Percentiles rank a stretch among this genome's conserved stretches.
These are phyloP conservation scores for Saccharomycopsis hybrid DNA, from an alignment of 1,139 yeast genomes.

Conservation along the genomic window DNA sequence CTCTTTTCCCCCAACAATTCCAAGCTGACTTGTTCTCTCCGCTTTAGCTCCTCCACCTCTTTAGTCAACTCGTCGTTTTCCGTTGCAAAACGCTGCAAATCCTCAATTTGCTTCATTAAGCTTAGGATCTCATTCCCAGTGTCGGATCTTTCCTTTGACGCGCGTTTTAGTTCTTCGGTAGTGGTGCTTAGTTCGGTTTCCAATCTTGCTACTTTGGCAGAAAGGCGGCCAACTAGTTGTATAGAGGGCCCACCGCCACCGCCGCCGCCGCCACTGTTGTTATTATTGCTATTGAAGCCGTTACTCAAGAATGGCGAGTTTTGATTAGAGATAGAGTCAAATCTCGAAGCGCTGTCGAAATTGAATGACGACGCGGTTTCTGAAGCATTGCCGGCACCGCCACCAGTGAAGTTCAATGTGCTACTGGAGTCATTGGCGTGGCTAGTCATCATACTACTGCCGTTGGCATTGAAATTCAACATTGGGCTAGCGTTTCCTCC, in stretches of 20 bases:
- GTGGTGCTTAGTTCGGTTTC: conserved; percentile 70
- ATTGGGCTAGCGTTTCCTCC: not conserved
- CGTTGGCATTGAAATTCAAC: not conserved
- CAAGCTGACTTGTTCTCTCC: conserved; percentile 52
- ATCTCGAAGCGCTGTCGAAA: conserved; percentile 15
- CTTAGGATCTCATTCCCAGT: conserved; percentile 63
- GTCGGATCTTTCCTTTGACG: conserved; percentile 53
- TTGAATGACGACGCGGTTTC: conserved; percentile 6
- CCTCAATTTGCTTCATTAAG: conserved; percentile 49
- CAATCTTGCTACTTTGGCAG: conserved; percentile 67
- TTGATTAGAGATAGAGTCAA: conserved; percentile 15
- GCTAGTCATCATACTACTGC: not conserved
- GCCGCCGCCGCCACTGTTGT: conserved; percentile 9
- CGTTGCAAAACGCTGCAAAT: conserved; percentile 33
- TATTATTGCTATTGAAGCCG: not conserved
- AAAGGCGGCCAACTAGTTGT: conserved; percentile 66
- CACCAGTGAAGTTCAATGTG: not conserved
- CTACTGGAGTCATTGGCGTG: not conserved
- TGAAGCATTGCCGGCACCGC: not conserved
- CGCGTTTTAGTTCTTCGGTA: conserved; percentile 53
- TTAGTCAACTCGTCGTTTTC: conserved; percentile 34
- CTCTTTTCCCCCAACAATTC: conserved; percentile 83
- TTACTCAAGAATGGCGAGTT: conserved; percentile 14
- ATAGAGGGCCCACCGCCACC: conserved; percentile 36
- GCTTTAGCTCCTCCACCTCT: conserved; percentile 36